Evolutionary conservation across 345 rosid species (phyloP), one percentile per base, ranked within the genome.

Genomic region (Salix suchowensis): DNA sequence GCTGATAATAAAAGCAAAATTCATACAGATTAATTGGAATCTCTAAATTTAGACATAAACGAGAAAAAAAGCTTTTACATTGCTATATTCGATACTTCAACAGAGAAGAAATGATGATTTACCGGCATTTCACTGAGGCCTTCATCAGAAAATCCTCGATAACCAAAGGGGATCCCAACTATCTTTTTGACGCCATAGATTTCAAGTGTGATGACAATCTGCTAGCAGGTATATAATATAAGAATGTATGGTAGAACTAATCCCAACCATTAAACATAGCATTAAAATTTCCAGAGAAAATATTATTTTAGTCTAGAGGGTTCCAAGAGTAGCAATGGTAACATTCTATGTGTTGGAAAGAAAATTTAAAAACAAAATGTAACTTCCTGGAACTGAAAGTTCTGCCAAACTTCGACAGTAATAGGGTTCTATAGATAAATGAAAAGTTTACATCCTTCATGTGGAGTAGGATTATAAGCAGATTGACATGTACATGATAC

Each of bases 171-270:
- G 73, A 96, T 91, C 72, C 99, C 99, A 28, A 96, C 92, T 72
- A 94, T 90, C 83, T 88, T 88, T 88, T 89, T 96, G 21, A 96
- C 99, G 40, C 99, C 97, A 80, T 96, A 91, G 74, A 96, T 96
- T 85, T 92, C 96, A 79, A 94, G 94, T 44, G 99, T 92, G 77
- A 96, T 90, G 65, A 92, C 98, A 83, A 96, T 88, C 98, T 94
- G 97, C 93, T 87, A 78, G 71, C 58, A 71, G 71, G 21, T 81
- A 5, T 39, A 77, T 44, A 34, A 72, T 36, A 39, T 55, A 34
- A 67, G 40, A 7, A 81, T 50, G 23, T 21, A 75, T 2, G 23
- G 66, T 21, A 42, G 34, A 83, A 73, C n/a, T 18, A 37, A 76
- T 79, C 39, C 79, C 52, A 44, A 78, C 60, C 30, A 71, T 42